Percentiles rank a stretch among this genome's conserved stretches.
These are phyloP conservation scores for Aspergillus novofumigatus DNA, from an alignment of 2,329 filamentous ascomycete species.

Conservation along the genomic window DNA sequence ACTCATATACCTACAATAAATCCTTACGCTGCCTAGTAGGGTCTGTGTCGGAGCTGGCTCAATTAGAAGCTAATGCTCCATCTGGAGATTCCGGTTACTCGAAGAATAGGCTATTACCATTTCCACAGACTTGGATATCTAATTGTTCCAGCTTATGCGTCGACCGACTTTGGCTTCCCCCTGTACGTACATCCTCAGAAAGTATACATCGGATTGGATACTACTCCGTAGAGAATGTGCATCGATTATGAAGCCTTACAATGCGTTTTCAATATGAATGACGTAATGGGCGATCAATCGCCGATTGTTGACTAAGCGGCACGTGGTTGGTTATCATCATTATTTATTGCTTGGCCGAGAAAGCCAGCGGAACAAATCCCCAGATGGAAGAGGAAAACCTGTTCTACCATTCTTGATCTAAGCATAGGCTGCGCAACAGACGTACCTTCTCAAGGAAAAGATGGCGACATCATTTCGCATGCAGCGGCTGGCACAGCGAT, in stretches of 20 bases:
- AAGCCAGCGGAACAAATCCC: background rate
- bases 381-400: background rate
- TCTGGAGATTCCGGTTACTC: background rate
- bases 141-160: background rate
- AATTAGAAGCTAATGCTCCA: too few relatives aligned
- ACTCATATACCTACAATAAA: background rate
- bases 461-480: constrained; percentile 11
- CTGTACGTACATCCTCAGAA: background rate
- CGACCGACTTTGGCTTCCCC: background rate
- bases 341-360: background rate
- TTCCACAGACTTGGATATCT: background rate
- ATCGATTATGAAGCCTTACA: background rate
- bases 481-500: constrained; percentile 10
- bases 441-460: background rate
- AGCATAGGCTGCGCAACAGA: background rate
- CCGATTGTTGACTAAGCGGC: constrained; percentile 4
- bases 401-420: background rate
- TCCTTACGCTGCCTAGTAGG: too few relatives aligned
- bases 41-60: too few relatives aligned
- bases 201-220: background rate
- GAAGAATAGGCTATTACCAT: background rate
- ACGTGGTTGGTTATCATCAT: constrained; percentile 2
- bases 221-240: background rate
- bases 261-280: background rate
- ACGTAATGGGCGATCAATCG: background rate